Evolutionary conservation across 192 early-diverging fungal species (phyloP).

Genomic region (Gryganskiella cystojenkinii): DNA sequence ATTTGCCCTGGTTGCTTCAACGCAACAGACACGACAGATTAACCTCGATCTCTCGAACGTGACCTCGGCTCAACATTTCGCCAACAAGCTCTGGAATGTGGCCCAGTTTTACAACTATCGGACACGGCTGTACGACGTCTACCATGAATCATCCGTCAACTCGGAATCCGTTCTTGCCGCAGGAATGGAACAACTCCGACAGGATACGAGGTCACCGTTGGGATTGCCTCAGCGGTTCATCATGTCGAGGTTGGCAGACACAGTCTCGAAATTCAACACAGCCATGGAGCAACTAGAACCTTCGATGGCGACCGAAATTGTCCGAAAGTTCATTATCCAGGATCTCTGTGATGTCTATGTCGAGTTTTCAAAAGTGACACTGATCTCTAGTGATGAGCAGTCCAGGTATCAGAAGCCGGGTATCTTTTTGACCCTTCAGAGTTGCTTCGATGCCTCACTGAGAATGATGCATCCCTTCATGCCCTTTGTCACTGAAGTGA

Average conservation of each 20-base stretch:
- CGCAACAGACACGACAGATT: conserved; percentile 89
- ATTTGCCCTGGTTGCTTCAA: conserved; percentile 74
- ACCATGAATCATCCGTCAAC: conserved; percentile 31
- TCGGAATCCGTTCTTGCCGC: conserved; percentile 6
- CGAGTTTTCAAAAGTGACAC: conserved; percentile 84
- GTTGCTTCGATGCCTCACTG: conserved; percentile 80
- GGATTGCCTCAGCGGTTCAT: conserved; percentile 79
- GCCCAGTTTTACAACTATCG: conserved; percentile 78
- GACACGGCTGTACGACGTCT: conserved; percentile 67
- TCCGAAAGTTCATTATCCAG: conserved; percentile 89
- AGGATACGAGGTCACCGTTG: neutral
- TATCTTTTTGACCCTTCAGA: conserved; percentile 67
- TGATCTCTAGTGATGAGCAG: conserved; percentile 68
- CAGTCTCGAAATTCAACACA: conserved; percentile 70
- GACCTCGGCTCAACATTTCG: conserved; percentile 87
- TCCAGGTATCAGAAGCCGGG: conserved; percentile 64
- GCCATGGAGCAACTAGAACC: conserved; percentile 79
- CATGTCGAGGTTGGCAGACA: conserved; percentile 80
- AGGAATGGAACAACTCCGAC: neutral
- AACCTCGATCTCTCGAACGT: conserved; percentile 92
- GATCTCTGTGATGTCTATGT: conserved; percentile 97
- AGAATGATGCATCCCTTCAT: conserved; percentile 95
- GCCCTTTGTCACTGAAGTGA: conserved; percentile 98
- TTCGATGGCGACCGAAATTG: conserved; percentile 79
- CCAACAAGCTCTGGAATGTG: conserved; percentile 98